Conservation (phyloP, 768 basidiomycete species). For the Lentinula edodes region DNA sequence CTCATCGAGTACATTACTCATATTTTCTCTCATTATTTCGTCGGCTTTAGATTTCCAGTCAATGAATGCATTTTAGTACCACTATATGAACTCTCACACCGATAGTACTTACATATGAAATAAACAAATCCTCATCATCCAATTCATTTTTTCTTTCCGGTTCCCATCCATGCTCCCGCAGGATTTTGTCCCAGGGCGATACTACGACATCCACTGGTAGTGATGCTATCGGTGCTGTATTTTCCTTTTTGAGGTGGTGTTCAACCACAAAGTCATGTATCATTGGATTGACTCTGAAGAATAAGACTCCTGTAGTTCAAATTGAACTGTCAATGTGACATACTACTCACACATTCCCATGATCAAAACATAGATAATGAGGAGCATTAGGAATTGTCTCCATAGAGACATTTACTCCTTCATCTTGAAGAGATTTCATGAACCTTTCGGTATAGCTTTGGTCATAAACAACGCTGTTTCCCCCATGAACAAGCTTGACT, state of each 20-base stretch:
- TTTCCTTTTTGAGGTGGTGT: background rate
- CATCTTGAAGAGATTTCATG: constrained; percentile 13
- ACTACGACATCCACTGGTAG: background rate
- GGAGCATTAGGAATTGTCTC: constrained; percentile 11
- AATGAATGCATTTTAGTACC: too few relatives aligned
- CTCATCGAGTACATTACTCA: too few relatives aligned
- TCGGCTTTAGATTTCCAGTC: too few relatives aligned
- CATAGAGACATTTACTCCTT: constrained; percentile 13
- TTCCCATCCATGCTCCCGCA: background rate
- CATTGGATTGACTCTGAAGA: background rate
- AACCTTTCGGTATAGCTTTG: constrained; percentile 12
- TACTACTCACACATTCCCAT: constrained; percentile 12
- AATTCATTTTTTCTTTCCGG: background rate
- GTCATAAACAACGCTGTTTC: constrained; percentile 18
- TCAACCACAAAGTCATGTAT: constrained; percentile 2
- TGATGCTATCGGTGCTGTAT: background rate
- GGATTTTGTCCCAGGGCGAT: background rate
- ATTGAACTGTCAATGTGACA: too few relatives aligned
- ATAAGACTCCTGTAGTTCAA: too few relatives aligned
- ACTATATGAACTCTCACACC: too few relatives aligned
- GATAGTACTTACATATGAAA: background rate
- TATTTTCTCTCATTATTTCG: too few relatives aligned
- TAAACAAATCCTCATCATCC: background rate
- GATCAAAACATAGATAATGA: constrained; percentile 16
- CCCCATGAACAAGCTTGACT: constrained; percentile 17